Percentiles rank a stretch among this genome's conserved stretches.
These are phyloP conservation scores for Neurospora sp. DNA, from an alignment of 495 filamentous ascomycete genomes.

Conservation along the genomic window DNA sequence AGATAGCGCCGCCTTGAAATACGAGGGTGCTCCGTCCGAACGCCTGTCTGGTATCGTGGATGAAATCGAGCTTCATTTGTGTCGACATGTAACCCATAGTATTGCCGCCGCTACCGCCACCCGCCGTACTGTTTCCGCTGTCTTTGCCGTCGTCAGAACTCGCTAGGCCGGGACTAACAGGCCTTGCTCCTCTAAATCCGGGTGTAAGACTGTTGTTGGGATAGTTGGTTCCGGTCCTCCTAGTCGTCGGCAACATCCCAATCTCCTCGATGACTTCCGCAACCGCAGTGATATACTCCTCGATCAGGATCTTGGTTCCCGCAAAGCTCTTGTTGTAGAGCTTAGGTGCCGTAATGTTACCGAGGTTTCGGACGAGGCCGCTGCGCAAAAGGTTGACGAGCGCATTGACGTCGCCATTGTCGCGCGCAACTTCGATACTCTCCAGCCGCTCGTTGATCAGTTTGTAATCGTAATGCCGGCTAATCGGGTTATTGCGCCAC, in stretches of 20 bases:
- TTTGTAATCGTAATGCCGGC: constrained; percentile 78
- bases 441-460: constrained; percentile 72
- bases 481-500: constrained; percentile 76
- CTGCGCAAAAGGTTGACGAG: constrained; percentile 74
- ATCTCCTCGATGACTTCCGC: constrained; percentile 73
- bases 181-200: neutral
- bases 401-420: constrained; percentile 62
- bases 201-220: neutral
- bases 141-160: constrained; percentile 6
- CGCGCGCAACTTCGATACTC: constrained; percentile 61
- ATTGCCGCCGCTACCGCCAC: constrained; percentile 1
- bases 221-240: constrained; percentile 3
- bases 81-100: constrained; percentile 44
- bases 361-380: constrained; percentile 81
- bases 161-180: neutral
- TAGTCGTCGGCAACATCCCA: constrained; percentile 53
- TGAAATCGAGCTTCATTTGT: constrained; percentile 76
- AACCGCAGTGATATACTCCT: constrained; percentile 81
- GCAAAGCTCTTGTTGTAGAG: constrained; percentile 79
- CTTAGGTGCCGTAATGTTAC: constrained; percentile 77
- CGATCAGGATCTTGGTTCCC: constrained; percentile 82
- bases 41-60: constrained; percentile 83
- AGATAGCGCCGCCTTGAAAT: constrained; percentile 84
- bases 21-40: constrained; percentile 83
- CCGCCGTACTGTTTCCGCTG: neutral